Conservation (phyloP, 2,329 filamentous ascomycete genomes). For the Colletotrichum sp. region DNA sequence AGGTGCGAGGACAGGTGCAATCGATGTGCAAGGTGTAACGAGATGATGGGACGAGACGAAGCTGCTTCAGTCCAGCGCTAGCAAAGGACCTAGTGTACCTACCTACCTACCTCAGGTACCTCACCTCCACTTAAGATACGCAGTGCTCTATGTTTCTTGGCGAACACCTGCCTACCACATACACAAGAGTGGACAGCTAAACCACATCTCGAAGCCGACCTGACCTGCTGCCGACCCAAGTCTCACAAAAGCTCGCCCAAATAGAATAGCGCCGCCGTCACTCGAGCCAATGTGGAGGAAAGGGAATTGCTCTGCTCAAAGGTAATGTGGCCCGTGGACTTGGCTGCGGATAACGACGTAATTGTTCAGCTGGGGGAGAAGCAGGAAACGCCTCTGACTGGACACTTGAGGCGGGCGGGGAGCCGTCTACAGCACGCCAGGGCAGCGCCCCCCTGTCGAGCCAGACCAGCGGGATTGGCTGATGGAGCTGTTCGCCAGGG, state of each 20-base stretch:
- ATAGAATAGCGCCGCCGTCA: neutral
- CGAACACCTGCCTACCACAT: neutral
- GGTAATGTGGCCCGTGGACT: slow-evolving; percentile 2
- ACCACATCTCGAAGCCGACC: neutral
- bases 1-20: neutral
- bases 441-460: slow-evolving; percentile 8
- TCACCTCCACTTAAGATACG: neutral
- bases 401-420: neutral
- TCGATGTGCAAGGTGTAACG: neutral
- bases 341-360: slow-evolving; percentile 22
- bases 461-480: slow-evolving; percentile 18
- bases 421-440: slow-evolving; percentile 2
- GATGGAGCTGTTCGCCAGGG: slow-evolving; percentile 11
- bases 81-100: neutral
- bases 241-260: neutral
- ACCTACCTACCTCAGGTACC: neutral
- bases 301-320: neutral
- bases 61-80: neutral
- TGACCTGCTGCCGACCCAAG: neutral
- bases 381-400: neutral
- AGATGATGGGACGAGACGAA: neutral
- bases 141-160: neutral
- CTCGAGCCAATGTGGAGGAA: neutral
- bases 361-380: slow-evolving; percentile 9
- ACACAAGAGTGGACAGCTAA: neutral